Evolutionary conservation across 2,329 filamentous ascomycete genomes (phyloP).

Genomic region (Alternaria atra): DNA sequence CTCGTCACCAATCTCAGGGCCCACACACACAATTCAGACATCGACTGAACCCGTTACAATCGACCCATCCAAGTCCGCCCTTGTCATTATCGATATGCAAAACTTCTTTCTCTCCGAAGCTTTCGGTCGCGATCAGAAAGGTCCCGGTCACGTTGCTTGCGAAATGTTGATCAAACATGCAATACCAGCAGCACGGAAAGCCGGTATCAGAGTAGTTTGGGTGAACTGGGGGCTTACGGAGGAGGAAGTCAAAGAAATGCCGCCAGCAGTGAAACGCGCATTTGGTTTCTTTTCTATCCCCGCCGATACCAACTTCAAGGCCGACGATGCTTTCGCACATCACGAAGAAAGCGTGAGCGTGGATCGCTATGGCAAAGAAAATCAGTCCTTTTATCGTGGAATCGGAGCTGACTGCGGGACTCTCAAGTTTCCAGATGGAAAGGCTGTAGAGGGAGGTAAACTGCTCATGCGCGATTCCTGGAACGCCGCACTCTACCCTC

Average conservation of each 20-base stretch:
- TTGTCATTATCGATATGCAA: conserved; percentile 57
- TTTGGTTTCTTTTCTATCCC: conserved; percentile 45
- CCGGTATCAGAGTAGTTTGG: conserved; percentile 52
- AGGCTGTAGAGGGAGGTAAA: conserved; percentile 43
- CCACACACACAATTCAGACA: conserved; percentile 33
- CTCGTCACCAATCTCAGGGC: conserved; percentile 24
- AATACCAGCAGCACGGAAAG: conserved; percentile 52
- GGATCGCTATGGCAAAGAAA: conserved; percentile 42
- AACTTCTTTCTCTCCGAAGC: conserved; percentile 53
- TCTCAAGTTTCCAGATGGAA: conserved; percentile 31
- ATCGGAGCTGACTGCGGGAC: conserved; percentile 44
- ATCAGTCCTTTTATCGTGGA: conserved; percentile 36
- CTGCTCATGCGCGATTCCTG: conserved; percentile 52
- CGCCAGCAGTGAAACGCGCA: conserved; percentile 50
- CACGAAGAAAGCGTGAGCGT: conserved; percentile 33
- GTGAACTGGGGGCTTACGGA: conserved; percentile 55
- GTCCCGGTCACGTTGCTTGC: conserved; percentile 38
- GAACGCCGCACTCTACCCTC: conserved; percentile 54
- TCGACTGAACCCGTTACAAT: conserved; percentile 43
- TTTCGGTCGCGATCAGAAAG: conserved; percentile 28
- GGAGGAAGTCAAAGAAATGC: conserved; percentile 48
- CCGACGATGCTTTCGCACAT: conserved; percentile 12
- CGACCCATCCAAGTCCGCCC: conserved; percentile 48
- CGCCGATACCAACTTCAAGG: conserved; percentile 23
- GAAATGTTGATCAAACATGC: conserved; percentile 44